Percentiles rank a stretch among this genome's conserved stretches.
Conservation (phyloP, 495 filamentous ascomycete species). For the Recurvomyces mirabilis region DNA sequence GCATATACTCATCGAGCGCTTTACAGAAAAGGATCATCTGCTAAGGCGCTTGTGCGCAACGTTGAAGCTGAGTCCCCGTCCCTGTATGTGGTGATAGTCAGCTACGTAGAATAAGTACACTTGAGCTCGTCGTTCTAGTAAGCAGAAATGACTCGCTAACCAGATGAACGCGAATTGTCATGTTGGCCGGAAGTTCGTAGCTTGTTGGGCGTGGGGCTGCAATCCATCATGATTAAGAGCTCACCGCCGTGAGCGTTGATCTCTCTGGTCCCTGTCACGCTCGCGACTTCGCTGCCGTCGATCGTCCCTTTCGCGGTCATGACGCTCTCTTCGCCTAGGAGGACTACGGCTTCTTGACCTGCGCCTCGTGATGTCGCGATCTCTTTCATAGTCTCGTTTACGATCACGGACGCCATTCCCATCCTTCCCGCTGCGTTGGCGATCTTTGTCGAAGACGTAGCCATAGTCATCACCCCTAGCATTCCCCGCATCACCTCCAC, state of each 20-base stretch:
- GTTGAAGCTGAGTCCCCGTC: too few relatives aligned
- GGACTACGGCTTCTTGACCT: conserved; percentile 42
- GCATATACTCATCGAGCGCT: too few relatives aligned
- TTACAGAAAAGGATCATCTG: too few relatives aligned
- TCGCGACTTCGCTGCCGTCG: conserved; percentile 23
- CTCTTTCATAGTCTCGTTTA: conserved; percentile 8
- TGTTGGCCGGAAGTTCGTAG: too few relatives aligned
- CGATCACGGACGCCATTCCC: conserved; percentile 10
- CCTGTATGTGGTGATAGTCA: too few relatives aligned
- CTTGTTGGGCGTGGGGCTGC: too few relatives aligned
- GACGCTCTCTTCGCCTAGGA: conserved; percentile 21
- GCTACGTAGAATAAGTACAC: too few relatives aligned
- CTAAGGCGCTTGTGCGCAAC: too few relatives aligned
- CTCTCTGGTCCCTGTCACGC: conserved; percentile 19
- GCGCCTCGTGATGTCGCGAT: conserved; percentile 2
- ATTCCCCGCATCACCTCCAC: conserved; percentile 51
- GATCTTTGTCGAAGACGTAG: conserved; percentile 76
- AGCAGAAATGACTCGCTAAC: too few relatives aligned
- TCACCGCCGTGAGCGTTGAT: conserved; percentile 5
- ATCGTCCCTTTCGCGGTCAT: conserved; percentile 20
- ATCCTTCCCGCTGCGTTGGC: conserved; percentile 32
- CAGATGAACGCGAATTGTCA: too few relatives aligned
- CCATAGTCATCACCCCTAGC: conserved; percentile 45
- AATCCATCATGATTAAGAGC: too few relatives aligned
- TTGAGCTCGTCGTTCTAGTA: too few relatives aligned